phyloP scores from a whole-genome alignment of 805 yeast genomes.

The Suhomyces kilbournensis region DNA sequence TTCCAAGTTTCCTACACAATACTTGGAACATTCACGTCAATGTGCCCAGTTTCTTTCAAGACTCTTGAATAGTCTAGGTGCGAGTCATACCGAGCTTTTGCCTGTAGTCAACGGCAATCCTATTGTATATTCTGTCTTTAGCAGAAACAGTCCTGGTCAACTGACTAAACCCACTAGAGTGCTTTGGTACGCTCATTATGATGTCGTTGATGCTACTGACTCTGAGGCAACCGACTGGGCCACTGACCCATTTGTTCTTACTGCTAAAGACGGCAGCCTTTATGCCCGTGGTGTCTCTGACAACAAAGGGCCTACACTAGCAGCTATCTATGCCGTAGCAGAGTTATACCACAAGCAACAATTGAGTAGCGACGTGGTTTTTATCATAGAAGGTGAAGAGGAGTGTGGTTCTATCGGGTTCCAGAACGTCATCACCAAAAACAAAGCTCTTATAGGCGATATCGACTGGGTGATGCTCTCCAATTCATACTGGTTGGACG shows the following conservation, averaged over 20 bases:
- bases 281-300: constrained; percentile 93
- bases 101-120: constrained; percentile 84
- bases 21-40: constrained; percentile 74
- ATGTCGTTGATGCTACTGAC: constrained; percentile 78
- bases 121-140: constrained; percentile 73
- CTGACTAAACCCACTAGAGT: constrained; percentile 36
- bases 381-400: constrained; percentile 92
- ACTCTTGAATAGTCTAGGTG: constrained; percentile 67
- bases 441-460: constrained; percentile 55
- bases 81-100: constrained; percentile 59
- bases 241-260: constrained; percentile 72
- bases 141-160: constrained; percentile 10
- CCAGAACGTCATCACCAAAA: constrained; percentile 55
- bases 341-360: constrained; percentile 52
- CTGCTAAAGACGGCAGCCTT: constrained; percentile 78
- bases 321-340: constrained; percentile 84
- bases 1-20: constrained; percentile 65
- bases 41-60: constrained; percentile 76
- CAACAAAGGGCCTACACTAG: constrained; percentile 89
- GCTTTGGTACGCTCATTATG: constrained; percentile 95
- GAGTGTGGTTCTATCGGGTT: constrained; percentile 91
- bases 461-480: constrained; percentile 89
- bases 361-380: constrained; percentile 70
- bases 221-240: constrained; percentile 57
- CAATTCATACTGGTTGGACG: constrained; percentile 93